Conservation (phyloP, 164 flowering plant genomes). For the Cinnamomum chago region DNA sequence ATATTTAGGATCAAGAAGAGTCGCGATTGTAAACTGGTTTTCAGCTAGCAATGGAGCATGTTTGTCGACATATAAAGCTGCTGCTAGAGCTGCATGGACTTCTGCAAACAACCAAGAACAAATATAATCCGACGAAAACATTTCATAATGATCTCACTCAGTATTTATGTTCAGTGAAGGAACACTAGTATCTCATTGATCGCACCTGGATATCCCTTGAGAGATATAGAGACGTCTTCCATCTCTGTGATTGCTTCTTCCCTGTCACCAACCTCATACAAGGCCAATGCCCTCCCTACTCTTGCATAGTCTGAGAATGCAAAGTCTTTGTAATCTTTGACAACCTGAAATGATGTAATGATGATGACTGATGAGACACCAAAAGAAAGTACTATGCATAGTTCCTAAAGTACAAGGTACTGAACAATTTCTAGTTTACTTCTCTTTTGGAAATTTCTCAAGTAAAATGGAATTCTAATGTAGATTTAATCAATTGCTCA, state of each 20-base stretch:
- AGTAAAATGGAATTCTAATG: neutral
- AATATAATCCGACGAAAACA: neutral
- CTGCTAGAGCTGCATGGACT: constrained; percentile 75
- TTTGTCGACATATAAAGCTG: constrained; percentile 58
- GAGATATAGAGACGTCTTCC: constrained; percentile 71
- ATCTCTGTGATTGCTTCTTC: constrained; percentile 64
- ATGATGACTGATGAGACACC: neutral
- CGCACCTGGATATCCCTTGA: constrained; percentile 65
- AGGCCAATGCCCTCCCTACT: constrained; percentile 62
- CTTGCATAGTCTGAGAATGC: constrained; percentile 65
- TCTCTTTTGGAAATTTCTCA: neutral
- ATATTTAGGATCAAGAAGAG: constrained; percentile 65
- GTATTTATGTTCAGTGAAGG: neutral
- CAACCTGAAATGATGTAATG: constrained; percentile 32
- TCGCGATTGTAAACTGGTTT: constrained; percentile 67
- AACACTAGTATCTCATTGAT: neutral
- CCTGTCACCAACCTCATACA: constrained; percentile 66
- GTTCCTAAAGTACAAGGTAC: neutral
- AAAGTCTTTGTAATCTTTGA: constrained; percentile 53
- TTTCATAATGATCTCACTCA: neutral
- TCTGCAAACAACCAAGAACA: constrained; percentile 30
- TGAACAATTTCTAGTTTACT: neutral
- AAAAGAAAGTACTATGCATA: neutral
- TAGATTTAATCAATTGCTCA: neutral
- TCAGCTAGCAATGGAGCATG: constrained; percentile 62